phyloP scores from a whole-genome alignment of 257 asterid species.

The Solanum dulcamara region DNA sequence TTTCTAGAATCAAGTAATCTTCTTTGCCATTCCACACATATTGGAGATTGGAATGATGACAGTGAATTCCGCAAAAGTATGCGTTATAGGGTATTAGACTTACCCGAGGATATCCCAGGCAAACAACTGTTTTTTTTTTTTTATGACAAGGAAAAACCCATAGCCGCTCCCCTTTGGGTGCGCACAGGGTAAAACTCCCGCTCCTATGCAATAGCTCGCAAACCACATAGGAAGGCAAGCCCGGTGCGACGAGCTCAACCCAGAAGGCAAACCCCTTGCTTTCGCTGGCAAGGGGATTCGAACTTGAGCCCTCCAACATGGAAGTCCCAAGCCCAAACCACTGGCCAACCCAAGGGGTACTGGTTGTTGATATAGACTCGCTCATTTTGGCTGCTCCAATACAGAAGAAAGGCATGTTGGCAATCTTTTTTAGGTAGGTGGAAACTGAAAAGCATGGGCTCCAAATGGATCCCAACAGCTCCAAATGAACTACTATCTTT shows the following conservation, averaged over 20 bases:
- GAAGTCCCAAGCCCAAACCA: too few species aligned
- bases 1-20: not conserved
- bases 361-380: not conserved
- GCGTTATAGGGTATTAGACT: not conserved
- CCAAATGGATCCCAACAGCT: not conserved
- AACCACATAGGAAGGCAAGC: too few species aligned
- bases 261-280: too few species aligned
- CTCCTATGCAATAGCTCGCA: too few species aligned
- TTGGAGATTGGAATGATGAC: not conserved
- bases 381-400: not conserved
- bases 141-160: too few species aligned
- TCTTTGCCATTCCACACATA: not conserved
- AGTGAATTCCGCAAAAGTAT: not conserved
- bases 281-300: too few species aligned
- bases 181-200: too few species aligned
- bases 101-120: not conserved
- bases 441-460: not conserved
- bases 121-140: too few species aligned
- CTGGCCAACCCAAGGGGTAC: too few species aligned
- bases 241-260: too few species aligned
- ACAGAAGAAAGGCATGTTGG: not conserved
- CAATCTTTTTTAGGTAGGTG: not conserved
- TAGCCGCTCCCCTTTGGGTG: too few species aligned
- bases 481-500: not conserved
- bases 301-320: too few species aligned